Evolutionary conservation across 2,329 filamentous ascomycete genomes (phyloP).

Genomic region (Lachnellula suecica): DNA sequence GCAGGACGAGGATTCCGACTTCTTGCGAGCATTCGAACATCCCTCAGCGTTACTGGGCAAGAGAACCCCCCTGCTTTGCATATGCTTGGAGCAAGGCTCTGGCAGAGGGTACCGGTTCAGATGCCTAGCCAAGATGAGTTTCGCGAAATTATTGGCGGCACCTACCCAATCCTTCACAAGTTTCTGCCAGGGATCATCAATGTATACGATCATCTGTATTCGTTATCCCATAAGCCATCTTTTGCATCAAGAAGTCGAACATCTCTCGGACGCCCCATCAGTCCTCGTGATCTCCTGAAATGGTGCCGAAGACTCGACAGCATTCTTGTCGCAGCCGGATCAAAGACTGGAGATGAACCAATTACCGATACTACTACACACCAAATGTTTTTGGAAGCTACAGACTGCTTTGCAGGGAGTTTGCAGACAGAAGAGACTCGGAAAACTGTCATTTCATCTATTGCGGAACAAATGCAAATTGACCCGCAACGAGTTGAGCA

Average conservation of each 20-base stretch:
- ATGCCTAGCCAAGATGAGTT: slow-evolving; percentile 70
- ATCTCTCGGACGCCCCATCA: slow-evolving; percentile 53
- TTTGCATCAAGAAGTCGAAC: slow-evolving; percentile 48
- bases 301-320: slow-evolving; percentile 78
- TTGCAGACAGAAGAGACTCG: slow-evolving; percentile 66
- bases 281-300: slow-evolving; percentile 80
- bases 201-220: slow-evolving; percentile 55
- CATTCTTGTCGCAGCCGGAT: slow-evolving; percentile 60
- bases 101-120: slow-evolving; percentile 73
- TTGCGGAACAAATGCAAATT: slow-evolving; percentile 86
- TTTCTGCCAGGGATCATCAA: slow-evolving; percentile 58
- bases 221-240: slow-evolving; percentile 39
- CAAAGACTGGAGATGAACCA: slow-evolving; percentile 66
- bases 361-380: slow-evolving; percentile 72
- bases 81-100: slow-evolving; percentile 82
- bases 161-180: slow-evolving; percentile 68
- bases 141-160: slow-evolving; percentile 67
- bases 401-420: slow-evolving; percentile 88
- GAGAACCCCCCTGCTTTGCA: slow-evolving; percentile 64
- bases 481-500: slow-evolving; percentile 79
- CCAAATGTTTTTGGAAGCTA: slow-evolving; percentile 87
- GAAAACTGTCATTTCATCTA: slow-evolving; percentile 60
- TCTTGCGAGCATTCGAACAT: slow-evolving; percentile 85
- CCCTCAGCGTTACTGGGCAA: slow-evolving; percentile 64
- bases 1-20: slow-evolving; percentile 86